Evolutionary conservation across 192 early-diverging fungal species (phyloP), one percentile per base, ranked within the genome.

Genomic region (Entomortierella parvispora): DNA sequence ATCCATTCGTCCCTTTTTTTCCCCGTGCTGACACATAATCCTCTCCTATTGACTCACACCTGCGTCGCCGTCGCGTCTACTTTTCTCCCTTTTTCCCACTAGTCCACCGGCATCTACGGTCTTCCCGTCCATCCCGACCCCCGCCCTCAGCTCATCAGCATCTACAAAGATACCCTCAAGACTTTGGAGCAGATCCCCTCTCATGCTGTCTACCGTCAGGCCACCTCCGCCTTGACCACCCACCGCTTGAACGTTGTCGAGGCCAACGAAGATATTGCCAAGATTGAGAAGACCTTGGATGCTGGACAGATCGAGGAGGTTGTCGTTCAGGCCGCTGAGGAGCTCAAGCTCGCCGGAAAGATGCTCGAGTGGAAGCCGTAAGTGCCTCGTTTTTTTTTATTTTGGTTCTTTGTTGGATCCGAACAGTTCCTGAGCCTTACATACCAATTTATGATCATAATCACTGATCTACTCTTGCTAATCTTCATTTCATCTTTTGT

Each of bases 241-340:
- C 89, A 93, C 51, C 89, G 97, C 44, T 80, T 97, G 53, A 82
- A 75, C 43, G 82, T 96, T 63, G 92, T 93, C 25, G 86, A 97
- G 77, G 74, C 83, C 34, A 90, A 88, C 57, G 89, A 92, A 62
- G 89, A 93, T 58, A 79, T 92, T 46, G 49, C 67, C 45, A 86
- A 88, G 71, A 95, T 96, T 70, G 97, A 98, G 83, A 60, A 87
- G 69, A 74, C 88, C 47, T 83, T 96, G 32, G 83, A 83, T 67
- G 88, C 82, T 34, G 95, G 95, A 32, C 93, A 95, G 83, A 93
- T 98, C 66, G 97, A 98, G 80, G 95, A 98, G 86, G 82, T 98
- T 6, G 91, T 97, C 62, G 68, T 81, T 42, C 93, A 93, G 75
- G 97, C 97, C 9, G 85, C 95, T 64, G 94, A 94, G 48, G 97